Evolutionary conservation across 306 rosid species (phyloP), one percentile per base, ranked within the genome.

Genomic region (Casuarina glauca): DNA sequence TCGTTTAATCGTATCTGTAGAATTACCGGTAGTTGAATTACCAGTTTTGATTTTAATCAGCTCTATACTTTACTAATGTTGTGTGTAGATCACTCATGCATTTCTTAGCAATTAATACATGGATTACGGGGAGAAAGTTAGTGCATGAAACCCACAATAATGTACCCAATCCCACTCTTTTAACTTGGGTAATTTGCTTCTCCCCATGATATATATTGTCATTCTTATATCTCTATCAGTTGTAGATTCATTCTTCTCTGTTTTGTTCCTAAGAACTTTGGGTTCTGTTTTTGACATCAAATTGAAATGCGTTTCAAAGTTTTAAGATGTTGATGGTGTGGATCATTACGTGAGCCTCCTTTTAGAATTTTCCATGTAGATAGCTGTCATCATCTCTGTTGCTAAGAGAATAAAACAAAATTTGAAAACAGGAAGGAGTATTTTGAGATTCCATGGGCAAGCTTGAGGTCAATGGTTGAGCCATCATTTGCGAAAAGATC

Each of bases 401-500:
- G 15, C 50, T 89, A 62, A 79, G 58, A 58, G 79, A 26, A 26
- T 0, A 58, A 78, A 69, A 69, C 3, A 35, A 52, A 69, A 63
- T 63, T 26, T 84, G 79, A 80, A 66, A 74, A 3, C 86, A 91
- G 97, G 88, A 93, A 91, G 87, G 98, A 93, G 36, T 89, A 91
- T 84, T 91, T 86, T 85, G 97, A 91, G 88, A 93, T 91, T 66
- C 77, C 98, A 61, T 93, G 93, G 89, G 97, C 91, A 43, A 71
- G 78, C 73, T 86, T 90, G 86, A 91, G 98, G 83, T 74, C 96
- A 61, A 90, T 82, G 93, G 98, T 90, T 80, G 96, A 91, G 78
- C 97, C 97, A 46, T 69, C 91, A 42, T 87, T 89, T 81, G 96
- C 85, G 0, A 90, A 86, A 76, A 85, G 93, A 77, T 52, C 87